phyloP scores from a whole-genome alignment of 2,329 filamentous ascomycete species.

The Ascochyta clinopodiicola region DNA sequence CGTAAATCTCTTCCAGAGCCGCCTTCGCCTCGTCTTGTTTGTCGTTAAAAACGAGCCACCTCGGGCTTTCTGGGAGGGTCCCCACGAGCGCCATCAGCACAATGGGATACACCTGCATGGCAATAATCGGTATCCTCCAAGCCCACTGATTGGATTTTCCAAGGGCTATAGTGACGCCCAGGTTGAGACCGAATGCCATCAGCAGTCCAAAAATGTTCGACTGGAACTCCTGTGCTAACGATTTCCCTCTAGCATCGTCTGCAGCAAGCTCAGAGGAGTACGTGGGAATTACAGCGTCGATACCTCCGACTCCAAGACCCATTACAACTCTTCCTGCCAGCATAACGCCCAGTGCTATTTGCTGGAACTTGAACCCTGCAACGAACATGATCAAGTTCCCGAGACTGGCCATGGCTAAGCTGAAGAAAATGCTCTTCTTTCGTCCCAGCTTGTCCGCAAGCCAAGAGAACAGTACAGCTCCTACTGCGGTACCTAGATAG shows the following conservation, averaged over 20 bases:
- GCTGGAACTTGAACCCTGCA: slow-evolving; percentile 56
- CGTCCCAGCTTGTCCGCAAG: slow-evolving; percentile 62
- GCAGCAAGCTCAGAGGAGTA: slow-evolving; percentile 64
- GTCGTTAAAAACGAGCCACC: slow-evolving; percentile 63
- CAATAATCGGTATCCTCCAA: slow-evolving; percentile 66
- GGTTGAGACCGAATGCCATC: slow-evolving; percentile 67
- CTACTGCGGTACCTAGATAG: slow-evolving; percentile 66
- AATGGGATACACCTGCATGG: slow-evolving; percentile 66
- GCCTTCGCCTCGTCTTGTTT: slow-evolving; percentile 58
- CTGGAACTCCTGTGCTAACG: slow-evolving; percentile 68
- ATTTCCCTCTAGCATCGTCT: slow-evolving; percentile 64
- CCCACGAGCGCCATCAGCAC: slow-evolving; percentile 61
- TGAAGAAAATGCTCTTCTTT: slow-evolving; percentile 63
- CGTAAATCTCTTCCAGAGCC: slow-evolving; percentile 58
- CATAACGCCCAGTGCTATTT: slow-evolving; percentile 56
- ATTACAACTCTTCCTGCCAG: slow-evolving; percentile 60
- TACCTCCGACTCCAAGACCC: slow-evolving; percentile 65
- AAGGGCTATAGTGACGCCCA: slow-evolving; percentile 59
- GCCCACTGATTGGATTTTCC: slow-evolving; percentile 67
- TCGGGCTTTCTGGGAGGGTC: slow-evolving; percentile 63
- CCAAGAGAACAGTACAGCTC: slow-evolving; percentile 63
- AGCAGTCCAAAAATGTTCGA: slow-evolving; percentile 69
- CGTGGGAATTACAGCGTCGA: slow-evolving; percentile 66
- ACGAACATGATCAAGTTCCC: slow-evolving; percentile 69
- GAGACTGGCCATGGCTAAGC: slow-evolving; percentile 60